A percentile compares a stretch with the other conserved stretches of the same genome.
Evolutionary conservation across 495 filamentous ascomycete genomes (phyloP).

Genomic region (Lasiosphaeriaceae sp.): DNA sequence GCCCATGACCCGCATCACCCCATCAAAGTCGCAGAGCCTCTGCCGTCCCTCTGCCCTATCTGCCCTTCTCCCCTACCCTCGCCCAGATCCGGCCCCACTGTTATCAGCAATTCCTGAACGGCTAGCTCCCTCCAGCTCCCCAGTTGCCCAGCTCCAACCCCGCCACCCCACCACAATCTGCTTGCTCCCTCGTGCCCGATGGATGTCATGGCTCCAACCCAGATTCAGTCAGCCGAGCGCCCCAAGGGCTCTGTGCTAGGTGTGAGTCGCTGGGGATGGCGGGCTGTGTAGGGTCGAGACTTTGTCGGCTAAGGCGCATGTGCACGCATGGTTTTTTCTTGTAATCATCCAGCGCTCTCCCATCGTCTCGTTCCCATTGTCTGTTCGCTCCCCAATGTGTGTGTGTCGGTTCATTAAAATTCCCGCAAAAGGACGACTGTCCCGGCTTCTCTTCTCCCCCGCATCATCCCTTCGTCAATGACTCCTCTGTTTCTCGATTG

Average conservation of each 20-base stretch:
- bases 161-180: slow-evolving; percentile 28
- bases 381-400: background rate
- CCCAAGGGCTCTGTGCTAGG: background rate
- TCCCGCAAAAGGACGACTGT: slow-evolving; percentile 11
- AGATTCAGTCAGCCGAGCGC: slow-evolving; percentile 11
- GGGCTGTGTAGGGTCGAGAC: slow-evolving; percentile 6
- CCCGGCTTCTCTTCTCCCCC: background rate
- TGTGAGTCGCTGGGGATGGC: background rate
- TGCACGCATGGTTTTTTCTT: slow-evolving; percentile 14
- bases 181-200: slow-evolving; percentile 11
- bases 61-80: background rate
- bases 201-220: slow-evolving; percentile 21
- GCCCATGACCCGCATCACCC: background rate
- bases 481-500: background rate
- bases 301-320: slow-evolving; percentile 12
- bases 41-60: background rate
- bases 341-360: slow-evolving; percentile 4
- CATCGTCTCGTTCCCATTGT: background rate
- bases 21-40: slow-evolving; percentile 13
- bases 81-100: background rate
- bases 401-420: slow-evolving; percentile 3
- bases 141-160: slow-evolving; percentile 20
- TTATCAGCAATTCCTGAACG: slow-evolving; percentile 12
- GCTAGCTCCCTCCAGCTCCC: background rate
- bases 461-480: no score